A percentile compares a stretch with the other conserved stretches of the same genome.
phyloP scores from a whole-genome alignment of 2,329 filamentous ascomycete species.

The Cercospora beticola region DNA sequence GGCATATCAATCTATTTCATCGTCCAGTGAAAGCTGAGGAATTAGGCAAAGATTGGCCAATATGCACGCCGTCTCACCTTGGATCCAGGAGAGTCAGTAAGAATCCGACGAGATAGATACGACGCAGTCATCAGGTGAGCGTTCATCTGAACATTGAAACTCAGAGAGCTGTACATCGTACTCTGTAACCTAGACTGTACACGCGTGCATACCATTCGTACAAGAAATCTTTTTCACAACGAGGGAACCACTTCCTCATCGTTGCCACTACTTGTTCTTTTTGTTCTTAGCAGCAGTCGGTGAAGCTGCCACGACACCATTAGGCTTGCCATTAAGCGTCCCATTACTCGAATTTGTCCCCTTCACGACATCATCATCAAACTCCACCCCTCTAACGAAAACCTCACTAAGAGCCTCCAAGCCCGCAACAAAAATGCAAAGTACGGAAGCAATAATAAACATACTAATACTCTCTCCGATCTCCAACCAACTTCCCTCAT shows the following conservation, averaged over 20 bases:
- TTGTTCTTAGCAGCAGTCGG: neutral
- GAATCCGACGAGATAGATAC: no score
- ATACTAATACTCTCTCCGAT: constrained; percentile 97
- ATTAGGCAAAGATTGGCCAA: no score
- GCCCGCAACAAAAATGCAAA: constrained; percentile 87
- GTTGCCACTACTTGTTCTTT: neutral
- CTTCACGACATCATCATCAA: constrained; percentile 42
- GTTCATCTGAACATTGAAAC: no score
- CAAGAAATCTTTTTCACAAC: neutral
- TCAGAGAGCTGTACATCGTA: neutral
- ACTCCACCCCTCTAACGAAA: constrained; percentile 78
- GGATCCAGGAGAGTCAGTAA: no score
- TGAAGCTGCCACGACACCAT: neutral
- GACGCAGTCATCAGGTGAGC: no score
- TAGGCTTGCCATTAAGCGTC: constrained; percentile 8
- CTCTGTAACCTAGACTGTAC: neutral
- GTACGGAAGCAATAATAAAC: constrained; percentile 84
- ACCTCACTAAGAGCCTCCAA: constrained; percentile 82
- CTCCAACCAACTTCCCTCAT: constrained; percentile 95
- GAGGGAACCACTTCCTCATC: neutral
- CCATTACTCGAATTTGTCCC: constrained; percentile 6
- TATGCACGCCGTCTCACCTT: no score
- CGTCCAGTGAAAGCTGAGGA: no score
- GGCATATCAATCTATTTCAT: neutral
- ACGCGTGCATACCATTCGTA: neutral